A percentile compares a stretch with the other conserved stretches of the same genome.
These are phyloP conservation scores for Thermothielavioides terrestris DNA, from an alignment of 495 filamentous ascomycete species.

Conservation along the genomic window DNA sequence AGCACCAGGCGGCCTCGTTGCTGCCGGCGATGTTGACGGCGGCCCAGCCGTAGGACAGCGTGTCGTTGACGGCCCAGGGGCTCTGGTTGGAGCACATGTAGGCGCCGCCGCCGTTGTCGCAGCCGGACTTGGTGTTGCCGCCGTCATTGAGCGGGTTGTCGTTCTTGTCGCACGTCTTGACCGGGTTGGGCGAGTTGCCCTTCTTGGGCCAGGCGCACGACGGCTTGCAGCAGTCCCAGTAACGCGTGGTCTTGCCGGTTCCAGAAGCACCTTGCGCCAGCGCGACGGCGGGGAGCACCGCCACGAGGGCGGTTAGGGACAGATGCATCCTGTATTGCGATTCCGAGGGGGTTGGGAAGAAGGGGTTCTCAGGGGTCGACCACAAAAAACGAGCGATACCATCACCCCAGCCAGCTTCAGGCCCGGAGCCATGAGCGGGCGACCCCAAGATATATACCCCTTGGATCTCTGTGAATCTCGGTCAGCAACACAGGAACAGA, in stretches of 20 bases:
- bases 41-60: slow-evolving; percentile 53
- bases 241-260: slow-evolving; percentile 50
- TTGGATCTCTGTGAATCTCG: no score
- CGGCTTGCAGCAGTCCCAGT: slow-evolving; percentile 67
- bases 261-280: slow-evolving; percentile 27
- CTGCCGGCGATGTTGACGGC: slow-evolving; percentile 48
- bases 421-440: no score
- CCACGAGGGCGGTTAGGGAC: slow-evolving; percentile 13
- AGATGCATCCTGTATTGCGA: slow-evolving; percentile 19
- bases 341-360: not conserved
- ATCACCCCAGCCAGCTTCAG: not conserved
- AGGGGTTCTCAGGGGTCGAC: no score
- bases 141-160: slow-evolving; percentile 47
- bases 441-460: no score
- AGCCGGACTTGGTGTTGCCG: slow-evolving; percentile 36
- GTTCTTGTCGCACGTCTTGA: slow-evolving; percentile 48
- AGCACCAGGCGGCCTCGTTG: slow-evolving; percentile 53
- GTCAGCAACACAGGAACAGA: not conserved
- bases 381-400: not conserved
- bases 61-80: slow-evolving; percentile 54
- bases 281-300: slow-evolving; percentile 15
- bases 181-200: slow-evolving; percentile 34
- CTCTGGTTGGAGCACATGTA: slow-evolving; percentile 56
- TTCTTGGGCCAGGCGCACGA: slow-evolving; percentile 56
- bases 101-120: slow-evolving; percentile 47